Percentiles rank a stretch among this genome's conserved stretches.
Conservation (phyloP, 192 early-diverging fungal genomes). For the Coemansia sp. region DNA sequence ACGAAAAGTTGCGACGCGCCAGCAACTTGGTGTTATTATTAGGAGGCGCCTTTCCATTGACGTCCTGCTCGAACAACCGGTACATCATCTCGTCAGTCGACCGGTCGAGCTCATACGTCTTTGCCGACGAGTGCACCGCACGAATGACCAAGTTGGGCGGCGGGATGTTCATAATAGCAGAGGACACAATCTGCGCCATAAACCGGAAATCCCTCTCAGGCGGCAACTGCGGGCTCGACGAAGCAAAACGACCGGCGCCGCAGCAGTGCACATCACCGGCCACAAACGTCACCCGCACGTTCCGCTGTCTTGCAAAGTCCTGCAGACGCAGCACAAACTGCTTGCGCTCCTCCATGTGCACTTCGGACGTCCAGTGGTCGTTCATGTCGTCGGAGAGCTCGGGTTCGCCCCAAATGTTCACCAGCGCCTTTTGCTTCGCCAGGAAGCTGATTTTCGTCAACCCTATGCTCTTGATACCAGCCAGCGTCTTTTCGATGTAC, state of each 20-base stretch:
- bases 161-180: constrained; percentile 78
- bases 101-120: constrained; percentile 56
- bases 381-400: constrained; percentile 85
- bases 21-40: constrained; percentile 56
- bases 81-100: constrained; percentile 71
- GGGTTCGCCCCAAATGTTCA: constrained; percentile 74
- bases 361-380: constrained; percentile 71
- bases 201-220: constrained; percentile 62
- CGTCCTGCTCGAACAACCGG: constrained; percentile 64
- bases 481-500: constrained; percentile 64
- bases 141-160: constrained; percentile 69
- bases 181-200: constrained; percentile 80
- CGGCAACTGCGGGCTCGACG: constrained; percentile 49
- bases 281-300: constrained; percentile 74
- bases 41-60: constrained; percentile 59
- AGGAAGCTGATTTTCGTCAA: constrained; percentile 55
- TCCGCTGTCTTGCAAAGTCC: constrained; percentile 55
- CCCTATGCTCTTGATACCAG: constrained; percentile 55
- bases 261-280: constrained; percentile 79
- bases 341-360: constrained; percentile 70
- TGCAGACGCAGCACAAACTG: constrained; percentile 64
- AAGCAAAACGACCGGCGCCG: constrained; percentile 61
- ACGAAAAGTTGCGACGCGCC: constrained; percentile 60
- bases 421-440: constrained; percentile 55
- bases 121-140: constrained; percentile 61